Base-by-base conservation (phyloP, 1,284 basidiomycete genomes). In the Puccinia triticina region DNA sequence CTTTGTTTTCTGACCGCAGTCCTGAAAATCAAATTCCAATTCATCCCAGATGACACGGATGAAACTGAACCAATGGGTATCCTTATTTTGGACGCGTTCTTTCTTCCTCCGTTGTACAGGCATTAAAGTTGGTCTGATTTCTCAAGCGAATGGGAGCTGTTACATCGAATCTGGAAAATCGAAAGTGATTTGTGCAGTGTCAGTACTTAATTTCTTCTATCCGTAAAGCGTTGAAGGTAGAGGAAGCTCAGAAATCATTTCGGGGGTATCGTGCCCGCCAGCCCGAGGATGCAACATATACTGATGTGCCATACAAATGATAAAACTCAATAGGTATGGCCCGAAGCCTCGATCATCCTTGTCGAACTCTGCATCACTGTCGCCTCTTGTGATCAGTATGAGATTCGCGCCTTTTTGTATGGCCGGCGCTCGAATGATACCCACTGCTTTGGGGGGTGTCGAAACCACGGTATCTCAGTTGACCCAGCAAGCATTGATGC, bases 131-230 rank as follows among this genome's bases (percentile, higher is more conserved):
- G 59, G 59, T n/a, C 21, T 64, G 32, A 64, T 77, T 46, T 61
- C 21, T 64, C 59, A 59, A 77, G 75, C 75, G 5, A 77, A 77
- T 43, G 75, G 75, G 1, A 77, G 75, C 43, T 64, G 75, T 48
- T 77, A 77, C 40, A 43, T 77, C 37, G 75, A 77, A 64, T 61
- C 57, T 18, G 59, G 57, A n/a, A 64, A 77, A 7, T 61, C 40
- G 12, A 77, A 77, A 48, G 40, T 77, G 23, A 77, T 77, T n/a
- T 77, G 75, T 59, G 75, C 75, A 43, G 75, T 77, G 75, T 77
- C 23, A 59, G 75, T 66, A 61, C 59, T 64, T 11, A 32, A 34
- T 7, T 73, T 55, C 37, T 18, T 4, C 10, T 26, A 34, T 48
- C 21, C 14, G n/a, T 5, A 3, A 37, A 16, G 7, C 67, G 8